These are phyloP conservation scores for Podaxis carcinomalis DNA, from an alignment of 768 basidiomycete genomes.

Conservation along the genomic window DNA sequence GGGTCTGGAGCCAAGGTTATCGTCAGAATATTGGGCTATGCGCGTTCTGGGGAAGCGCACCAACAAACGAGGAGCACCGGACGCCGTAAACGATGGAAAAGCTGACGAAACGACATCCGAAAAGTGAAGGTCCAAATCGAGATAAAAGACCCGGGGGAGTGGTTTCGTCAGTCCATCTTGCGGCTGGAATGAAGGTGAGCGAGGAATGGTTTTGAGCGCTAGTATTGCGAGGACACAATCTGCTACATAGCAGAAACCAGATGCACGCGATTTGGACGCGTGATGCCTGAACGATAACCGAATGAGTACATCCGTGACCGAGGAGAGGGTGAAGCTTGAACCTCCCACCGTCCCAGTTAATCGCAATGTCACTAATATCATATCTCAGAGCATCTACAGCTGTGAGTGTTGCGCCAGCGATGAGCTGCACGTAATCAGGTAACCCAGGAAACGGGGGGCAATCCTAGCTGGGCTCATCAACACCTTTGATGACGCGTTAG, in stretches of 20 bases:
- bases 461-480: slow-evolving; percentile 45
- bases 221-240: slow-evolving; percentile 84
- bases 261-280: slow-evolving; percentile 69
- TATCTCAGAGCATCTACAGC: slow-evolving; percentile 60
- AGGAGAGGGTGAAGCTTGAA: slow-evolving; percentile 17
- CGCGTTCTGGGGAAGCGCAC: not conserved
- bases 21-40: not conserved
- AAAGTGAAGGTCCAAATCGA: slow-evolving; percentile 91
- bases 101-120: slow-evolving; percentile 86
- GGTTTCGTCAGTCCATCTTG: not conserved
- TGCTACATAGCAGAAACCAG: slow-evolving; percentile 93
- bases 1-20: slow-evolving; percentile 39
- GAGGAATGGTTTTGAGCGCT: slow-evolving; percentile 45
- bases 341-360: slow-evolving; percentile 94
- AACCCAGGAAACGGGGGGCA: slow-evolving; percentile 77
- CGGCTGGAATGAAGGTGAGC: slow-evolving; percentile 14
- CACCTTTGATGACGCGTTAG: not conserved
- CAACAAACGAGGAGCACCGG: slow-evolving; percentile 30
- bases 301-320: not conserved
- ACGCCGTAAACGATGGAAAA: slow-evolving; percentile 45
- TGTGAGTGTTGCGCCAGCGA: slow-evolving; percentile 77
- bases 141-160: slow-evolving; percentile 70
- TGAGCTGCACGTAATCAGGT: slow-evolving; percentile 58
- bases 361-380: slow-evolving; percentile 51
- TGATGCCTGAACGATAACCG: slow-evolving; percentile 59